Evolutionary conservation across 768 basidiomycete species (phyloP).

Genomic region (Mycena alexandri): DNA sequence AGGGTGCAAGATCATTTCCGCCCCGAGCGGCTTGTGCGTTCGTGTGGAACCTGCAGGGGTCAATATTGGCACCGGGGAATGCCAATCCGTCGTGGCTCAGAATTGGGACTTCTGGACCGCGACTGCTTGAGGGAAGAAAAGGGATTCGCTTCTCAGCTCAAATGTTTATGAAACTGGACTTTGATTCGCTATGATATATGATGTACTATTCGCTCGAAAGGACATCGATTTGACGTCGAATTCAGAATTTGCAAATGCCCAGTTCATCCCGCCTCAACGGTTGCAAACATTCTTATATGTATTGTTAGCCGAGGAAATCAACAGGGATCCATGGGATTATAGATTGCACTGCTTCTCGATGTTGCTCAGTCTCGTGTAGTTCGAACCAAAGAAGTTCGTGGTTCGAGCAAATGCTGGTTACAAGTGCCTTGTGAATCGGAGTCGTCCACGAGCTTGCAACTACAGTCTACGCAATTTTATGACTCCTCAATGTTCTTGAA

Average conservation of each 20-base stretch:
- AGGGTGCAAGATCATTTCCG: slow-evolving; percentile 17
- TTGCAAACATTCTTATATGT: too few relatives aligned
- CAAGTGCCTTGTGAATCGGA: slow-evolving; percentile 17
- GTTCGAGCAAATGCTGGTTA: slow-evolving; percentile 47
- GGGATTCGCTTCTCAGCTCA: too few relatives aligned
- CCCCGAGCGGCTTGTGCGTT: slow-evolving; percentile 11
- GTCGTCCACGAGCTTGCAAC: slow-evolving; percentile 37
- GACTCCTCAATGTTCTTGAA: too few relatives aligned
- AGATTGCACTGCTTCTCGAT: slow-evolving; percentile 50
- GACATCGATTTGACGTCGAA: too few relatives aligned
- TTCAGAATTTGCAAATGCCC: slow-evolving; percentile 41
- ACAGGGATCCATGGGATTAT: too few relatives aligned
- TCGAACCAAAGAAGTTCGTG: slow-evolving; percentile 49
- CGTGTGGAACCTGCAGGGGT: neutral
- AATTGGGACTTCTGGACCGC: slow-evolving; percentile 28
- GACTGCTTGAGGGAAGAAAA: neutral
- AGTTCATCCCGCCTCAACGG: slow-evolving; percentile 48
- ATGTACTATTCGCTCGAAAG: too few relatives aligned
- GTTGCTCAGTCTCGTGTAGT: slow-evolving; percentile 44
- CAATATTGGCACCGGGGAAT: neutral
- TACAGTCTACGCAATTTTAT: slow-evolving; percentile 30
- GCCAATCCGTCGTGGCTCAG: neutral
- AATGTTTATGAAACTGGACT: too few relatives aligned
- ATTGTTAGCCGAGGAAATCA: too few relatives aligned
- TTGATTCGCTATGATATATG: too few relatives aligned